Evolutionary conservation across 208 protist genomes (phyloP), one percentile per base, ranked within the genome.

Genomic region (Leishmania major): DNA sequence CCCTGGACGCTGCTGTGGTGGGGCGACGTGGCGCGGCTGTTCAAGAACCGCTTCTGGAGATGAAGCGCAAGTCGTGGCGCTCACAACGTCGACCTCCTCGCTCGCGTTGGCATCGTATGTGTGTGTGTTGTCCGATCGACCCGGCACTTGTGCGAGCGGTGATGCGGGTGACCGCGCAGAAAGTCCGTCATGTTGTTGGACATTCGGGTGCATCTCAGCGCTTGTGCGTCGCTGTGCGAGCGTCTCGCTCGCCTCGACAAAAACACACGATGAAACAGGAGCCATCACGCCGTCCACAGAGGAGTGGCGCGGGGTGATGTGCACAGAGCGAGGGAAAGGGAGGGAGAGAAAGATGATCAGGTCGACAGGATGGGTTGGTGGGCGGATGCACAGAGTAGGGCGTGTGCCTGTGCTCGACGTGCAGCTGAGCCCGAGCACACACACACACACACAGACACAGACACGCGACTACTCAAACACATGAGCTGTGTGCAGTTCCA

Each of bases 31-130:
- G 45, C 3, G 43, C 45, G 43, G 25, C 3, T 74, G 70, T 55
- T 51, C 70, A 51, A 13, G 11, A 53, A 25, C 13, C 1, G 25
- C 70, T 47, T 74, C 51, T 37, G 47, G 28, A 10, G 73, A 77
- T 37, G 73, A 77, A 2, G 51, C 73, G 47, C 73, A 17, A 57
- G 73, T 77, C 51, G 73, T 77, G 19, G 73, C n/a, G 53, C 73
- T 77, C 51, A 77, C 73, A 57, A 28, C 35, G 31, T 40, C 53
- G 51, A 77, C 35, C 51, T 62, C 73, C n/a, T 64, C 73, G 17
- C 10, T 59, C 1, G n/a, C 31, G 37, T 57, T 17, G 7, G 51
- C 35, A 40, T 25, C 19, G 15, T 25, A 3, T n/a, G 25, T n/a
- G 19, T 76, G 49, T 25, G 51, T n/a, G 13, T 15, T 17, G n/a